phyloP scores from a whole-genome alignment of 2,329 filamentous ascomycete species.

The Penicillium sp. region DNA sequence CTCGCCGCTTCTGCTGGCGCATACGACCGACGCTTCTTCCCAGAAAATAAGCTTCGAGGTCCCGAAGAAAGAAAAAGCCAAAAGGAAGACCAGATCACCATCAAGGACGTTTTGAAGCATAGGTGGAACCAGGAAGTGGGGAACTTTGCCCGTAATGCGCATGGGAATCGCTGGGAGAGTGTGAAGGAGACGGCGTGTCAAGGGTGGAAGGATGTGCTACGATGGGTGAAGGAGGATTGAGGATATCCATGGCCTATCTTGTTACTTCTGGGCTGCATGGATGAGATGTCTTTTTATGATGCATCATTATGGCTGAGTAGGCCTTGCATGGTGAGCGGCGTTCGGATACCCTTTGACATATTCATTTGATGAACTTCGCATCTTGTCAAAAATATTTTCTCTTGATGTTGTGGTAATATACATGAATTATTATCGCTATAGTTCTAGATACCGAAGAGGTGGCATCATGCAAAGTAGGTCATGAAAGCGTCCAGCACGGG shows the following conservation, averaged over 20 bases:
- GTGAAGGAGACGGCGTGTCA: constrained; percentile 58
- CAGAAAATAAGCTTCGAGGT: constrained; percentile 18
- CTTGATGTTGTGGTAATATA: constrained; percentile 17
- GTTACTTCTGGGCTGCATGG: background rate
- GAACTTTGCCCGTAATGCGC: constrained; percentile 68
- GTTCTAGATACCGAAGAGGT: background rate
- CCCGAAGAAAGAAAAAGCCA: constrained; percentile 19
- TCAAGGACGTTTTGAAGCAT: constrained; percentile 74
- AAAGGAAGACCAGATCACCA: constrained; percentile 46
- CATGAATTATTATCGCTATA: constrained; percentile 17
- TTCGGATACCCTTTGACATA: constrained; percentile 33
- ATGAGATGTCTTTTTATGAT: constrained; percentile 7
- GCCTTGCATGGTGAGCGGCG: constrained; percentile 24
- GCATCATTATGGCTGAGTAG: constrained; percentile 23
- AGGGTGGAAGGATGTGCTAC: constrained; percentile 56
- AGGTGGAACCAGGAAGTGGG: constrained; percentile 79
- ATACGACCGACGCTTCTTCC: constrained; percentile 41
- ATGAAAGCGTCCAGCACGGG: constrained; percentile 22
- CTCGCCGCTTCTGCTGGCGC: constrained; percentile 45
- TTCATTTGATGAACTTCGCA: constrained; percentile 5
- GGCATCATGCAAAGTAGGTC: background rate
- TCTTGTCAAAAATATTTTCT: background rate
- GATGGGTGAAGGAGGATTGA: constrained; percentile 43
- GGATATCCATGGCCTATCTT: background rate
- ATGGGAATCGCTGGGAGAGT: constrained; percentile 69